phyloP scores from a whole-genome alignment of 2,329 filamentous ascomycete species.

The Fusarium pseudograminearum region DNA sequence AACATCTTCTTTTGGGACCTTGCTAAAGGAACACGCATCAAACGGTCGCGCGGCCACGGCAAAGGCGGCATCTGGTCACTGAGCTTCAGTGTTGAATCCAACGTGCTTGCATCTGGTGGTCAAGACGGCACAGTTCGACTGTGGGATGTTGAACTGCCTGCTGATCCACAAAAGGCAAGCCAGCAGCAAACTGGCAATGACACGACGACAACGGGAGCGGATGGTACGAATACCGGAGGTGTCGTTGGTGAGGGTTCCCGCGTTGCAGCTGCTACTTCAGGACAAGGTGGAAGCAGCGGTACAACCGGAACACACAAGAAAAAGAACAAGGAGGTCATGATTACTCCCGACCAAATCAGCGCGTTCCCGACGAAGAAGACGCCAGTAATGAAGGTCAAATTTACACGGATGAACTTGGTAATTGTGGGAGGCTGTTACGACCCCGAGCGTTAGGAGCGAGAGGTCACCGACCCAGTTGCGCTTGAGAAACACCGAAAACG shows the following conservation, averaged over 20 bases:
- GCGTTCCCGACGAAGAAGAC: conserved; percentile 97
- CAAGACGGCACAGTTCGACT: conserved; percentile 92
- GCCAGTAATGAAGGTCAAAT: conserved; percentile 91
- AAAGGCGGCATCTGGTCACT: conserved; percentile 95
- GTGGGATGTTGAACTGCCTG: conserved; percentile 87
- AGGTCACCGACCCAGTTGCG: conserved; percentile 26
- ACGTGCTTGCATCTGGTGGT: conserved; percentile 87
- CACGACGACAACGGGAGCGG: conserved; percentile 56
- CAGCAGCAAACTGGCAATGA: conserved; percentile 60
- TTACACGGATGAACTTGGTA: conserved; percentile 95
- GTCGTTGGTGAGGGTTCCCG: conserved; percentile 49
- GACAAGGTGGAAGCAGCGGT: conserved; percentile 46
- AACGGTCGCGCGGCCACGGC: conserved; percentile 92
- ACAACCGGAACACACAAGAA: conserved; percentile 68
- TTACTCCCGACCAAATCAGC: conserved; percentile 92
- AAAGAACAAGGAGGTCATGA: conserved; percentile 88
- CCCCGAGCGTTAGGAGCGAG: conserved; percentile 58
- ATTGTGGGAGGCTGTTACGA: conserved; percentile 82
- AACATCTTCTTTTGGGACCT: conserved; percentile 97
- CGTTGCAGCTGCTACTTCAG: conserved; percentile 44
- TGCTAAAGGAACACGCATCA: conserved; percentile 84
- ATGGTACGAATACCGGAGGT: conserved; percentile 53
- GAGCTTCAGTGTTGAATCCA: conserved; percentile 93
- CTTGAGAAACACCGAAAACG: conserved; percentile 22
- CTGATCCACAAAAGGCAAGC: conserved; percentile 71